A percentile compares a stretch with the other conserved stretches of the same genome.
Evolutionary conservation across 2,329 filamentous ascomycete species (phyloP).

Genomic region (Xylariales sp.): DNA sequence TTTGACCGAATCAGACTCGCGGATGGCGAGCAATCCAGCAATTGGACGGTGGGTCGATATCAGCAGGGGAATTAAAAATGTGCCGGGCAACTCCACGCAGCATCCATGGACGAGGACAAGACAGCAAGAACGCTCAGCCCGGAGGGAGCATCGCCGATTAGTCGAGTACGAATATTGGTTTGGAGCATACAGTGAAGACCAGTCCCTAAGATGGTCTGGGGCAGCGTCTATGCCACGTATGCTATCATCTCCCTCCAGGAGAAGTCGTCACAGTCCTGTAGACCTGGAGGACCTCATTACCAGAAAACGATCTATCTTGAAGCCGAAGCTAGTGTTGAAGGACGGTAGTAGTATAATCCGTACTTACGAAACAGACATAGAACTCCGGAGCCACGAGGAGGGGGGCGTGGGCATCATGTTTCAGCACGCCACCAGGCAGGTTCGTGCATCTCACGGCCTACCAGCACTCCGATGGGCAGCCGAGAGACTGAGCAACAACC

Average conservation of each 20-base stretch:
- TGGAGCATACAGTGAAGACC: constrained; percentile 7
- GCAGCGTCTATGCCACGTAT: constrained; percentile 1
- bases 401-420: constrained; percentile 26
- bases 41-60: constrained; percentile 22
- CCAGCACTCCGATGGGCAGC: constrained; percentile 14
- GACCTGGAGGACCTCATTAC: background rate
- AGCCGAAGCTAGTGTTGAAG: constrained; percentile 7
- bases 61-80: constrained; percentile 11
- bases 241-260: background rate
- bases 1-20: constrained; percentile 16
- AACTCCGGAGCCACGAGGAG: constrained; percentile 31
- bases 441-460: constrained; percentile 19
- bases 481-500: constrained; percentile 58
- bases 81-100: constrained; percentile 17
- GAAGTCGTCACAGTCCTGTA: background rate
- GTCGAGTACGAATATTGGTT: constrained; percentile 6
- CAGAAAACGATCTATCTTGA: background rate
- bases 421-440: constrained; percentile 20
- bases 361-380: constrained; percentile 44
- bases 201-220: background rate
- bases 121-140: background rate
- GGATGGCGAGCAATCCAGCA: constrained; percentile 9
- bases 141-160: background rate
- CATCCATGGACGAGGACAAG: constrained; percentile 19
- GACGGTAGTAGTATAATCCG: constrained; percentile 34